phyloP scores from a whole-genome alignment of 345 rosid species.

The Bruguiera parviflora region DNA sequence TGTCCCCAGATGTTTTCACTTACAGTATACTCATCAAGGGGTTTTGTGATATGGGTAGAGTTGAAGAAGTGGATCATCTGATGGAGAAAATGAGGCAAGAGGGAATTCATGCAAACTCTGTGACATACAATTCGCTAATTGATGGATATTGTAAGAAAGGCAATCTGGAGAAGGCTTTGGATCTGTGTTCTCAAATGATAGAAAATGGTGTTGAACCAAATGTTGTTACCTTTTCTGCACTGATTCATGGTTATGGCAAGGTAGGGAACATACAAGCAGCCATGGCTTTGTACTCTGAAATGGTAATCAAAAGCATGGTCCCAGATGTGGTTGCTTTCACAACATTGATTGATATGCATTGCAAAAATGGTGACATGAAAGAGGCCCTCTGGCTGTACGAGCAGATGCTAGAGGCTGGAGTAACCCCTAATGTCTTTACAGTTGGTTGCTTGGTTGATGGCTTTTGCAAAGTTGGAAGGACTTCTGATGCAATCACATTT shows the following conservation, averaged over 20 bases:
- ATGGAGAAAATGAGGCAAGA: slow-evolving; percentile 48
- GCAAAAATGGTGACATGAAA: slow-evolving; percentile 51
- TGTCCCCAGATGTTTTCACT: slow-evolving; percentile 55
- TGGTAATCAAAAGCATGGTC: slow-evolving; percentile 50
- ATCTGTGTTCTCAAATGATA: slow-evolving; percentile 55
- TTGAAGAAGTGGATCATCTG: slow-evolving; percentile 41
- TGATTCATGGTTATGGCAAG: slow-evolving; percentile 65
- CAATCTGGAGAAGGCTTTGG: slow-evolving; percentile 52
- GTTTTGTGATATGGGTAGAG: slow-evolving; percentile 30
- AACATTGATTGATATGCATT: slow-evolving; percentile 59
- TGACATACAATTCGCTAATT: slow-evolving; percentile 54
- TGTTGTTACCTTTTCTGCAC: slow-evolving; percentile 50
- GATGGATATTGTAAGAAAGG: slow-evolving; percentile 53
- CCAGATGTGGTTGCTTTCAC: slow-evolving; percentile 65
- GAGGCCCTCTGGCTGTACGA: slow-evolving; percentile 48
- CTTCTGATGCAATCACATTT: slow-evolving; percentile 40
- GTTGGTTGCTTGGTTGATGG: slow-evolving; percentile 60
- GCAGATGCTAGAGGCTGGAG: slow-evolving; percentile 50
- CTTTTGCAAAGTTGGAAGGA: slow-evolving; percentile 52
- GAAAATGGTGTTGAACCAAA: slow-evolving; percentile 47
- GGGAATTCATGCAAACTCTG: slow-evolving; percentile 47
- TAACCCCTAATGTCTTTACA: slow-evolving; percentile 54
- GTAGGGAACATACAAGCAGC: slow-evolving; percentile 54
- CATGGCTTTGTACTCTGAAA: slow-evolving; percentile 51
- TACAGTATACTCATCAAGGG: slow-evolving; percentile 57